A percentile compares a stretch with the other conserved stretches of the same genome.
phyloP scores from a whole-genome alignment of 2,329 filamentous ascomycete genomes.

The Didymella pinodella region DNA sequence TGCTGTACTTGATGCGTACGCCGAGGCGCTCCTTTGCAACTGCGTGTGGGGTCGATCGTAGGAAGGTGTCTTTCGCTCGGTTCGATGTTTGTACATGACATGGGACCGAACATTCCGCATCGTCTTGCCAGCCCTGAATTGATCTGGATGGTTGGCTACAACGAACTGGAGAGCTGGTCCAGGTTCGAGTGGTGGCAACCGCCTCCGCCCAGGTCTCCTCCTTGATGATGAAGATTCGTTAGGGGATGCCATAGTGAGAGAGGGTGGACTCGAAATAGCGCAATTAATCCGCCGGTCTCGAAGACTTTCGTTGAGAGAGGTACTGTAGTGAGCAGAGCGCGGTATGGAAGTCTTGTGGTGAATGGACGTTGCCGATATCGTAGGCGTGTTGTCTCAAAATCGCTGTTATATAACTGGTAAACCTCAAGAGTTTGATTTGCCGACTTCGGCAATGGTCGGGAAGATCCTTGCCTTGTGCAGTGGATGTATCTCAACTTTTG shows the following conservation, averaged over 20 bases:
- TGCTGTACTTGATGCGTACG: conserved; percentile 28
- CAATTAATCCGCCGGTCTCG: neutral
- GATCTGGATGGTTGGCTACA: conserved; percentile 45
- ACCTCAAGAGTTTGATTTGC: neutral
- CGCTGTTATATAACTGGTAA: neutral
- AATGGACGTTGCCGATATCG: neutral
- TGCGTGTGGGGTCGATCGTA: conserved; percentile 1
- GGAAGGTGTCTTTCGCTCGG: conserved; percentile 20
- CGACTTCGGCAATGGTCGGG: neutral
- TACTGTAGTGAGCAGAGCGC: neutral
- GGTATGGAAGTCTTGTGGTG: neutral
- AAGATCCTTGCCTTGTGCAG: conserved; percentile 6
- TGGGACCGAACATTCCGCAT: conserved; percentile 49
- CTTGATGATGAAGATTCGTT: conserved; percentile 33
- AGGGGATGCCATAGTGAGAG: conserved; percentile 30
- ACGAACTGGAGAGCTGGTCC: conserved; percentile 46
- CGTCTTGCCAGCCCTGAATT: conserved; percentile 41
- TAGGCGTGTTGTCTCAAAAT: neutral
- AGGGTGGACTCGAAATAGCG: neutral
- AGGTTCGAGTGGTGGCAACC: conserved; percentile 43
- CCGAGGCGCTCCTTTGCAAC: conserved; percentile 20
- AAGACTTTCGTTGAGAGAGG: too few species aligned
- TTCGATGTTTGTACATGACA: conserved; percentile 50
- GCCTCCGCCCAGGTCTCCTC: conserved; percentile 41
- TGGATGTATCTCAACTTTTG: conserved; percentile 1